phyloP scores from a whole-genome alignment of 495 filamentous ascomycete species.

The Aspergillus steynii region DNA sequence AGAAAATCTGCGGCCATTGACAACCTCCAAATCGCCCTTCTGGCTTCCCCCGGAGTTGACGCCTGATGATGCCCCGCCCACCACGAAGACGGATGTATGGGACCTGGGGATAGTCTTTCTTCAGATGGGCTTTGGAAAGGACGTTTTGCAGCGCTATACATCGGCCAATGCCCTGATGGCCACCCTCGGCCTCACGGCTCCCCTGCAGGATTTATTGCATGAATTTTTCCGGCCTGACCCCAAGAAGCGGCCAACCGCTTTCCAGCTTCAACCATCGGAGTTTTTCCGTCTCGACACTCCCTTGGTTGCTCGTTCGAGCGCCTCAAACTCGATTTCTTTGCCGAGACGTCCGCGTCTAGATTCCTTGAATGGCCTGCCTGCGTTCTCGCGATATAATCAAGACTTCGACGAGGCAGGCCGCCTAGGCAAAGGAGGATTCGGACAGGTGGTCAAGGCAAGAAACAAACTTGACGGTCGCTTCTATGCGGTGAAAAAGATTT shows the following conservation, averaged over 20 bases:
- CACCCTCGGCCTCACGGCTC: conserved; percentile 65
- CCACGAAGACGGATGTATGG: conserved; percentile 91
- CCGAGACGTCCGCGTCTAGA: conserved; percentile 47
- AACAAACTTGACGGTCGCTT: conserved; percentile 90
- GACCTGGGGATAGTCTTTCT: conserved; percentile 85
- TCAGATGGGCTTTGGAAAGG: conserved; percentile 90
- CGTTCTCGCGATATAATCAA: conserved; percentile 72
- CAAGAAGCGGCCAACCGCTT: conserved; percentile 83
- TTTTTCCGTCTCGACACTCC: conserved; percentile 68
- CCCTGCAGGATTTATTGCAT: conserved; percentile 74
- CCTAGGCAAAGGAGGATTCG: conserved; percentile 91
- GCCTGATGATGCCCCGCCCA: conserved; percentile 56
- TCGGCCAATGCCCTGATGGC: conserved; percentile 70
- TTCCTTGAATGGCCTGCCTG: conserved; percentile 39
- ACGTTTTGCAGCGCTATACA: conserved; percentile 71
- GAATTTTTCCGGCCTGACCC: conserved; percentile 81
- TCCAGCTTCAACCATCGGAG: conserved; percentile 85
- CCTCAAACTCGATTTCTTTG: conserved; percentile 41
- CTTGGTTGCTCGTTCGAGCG: conserved; percentile 37
- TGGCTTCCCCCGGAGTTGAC: conserved; percentile 84
- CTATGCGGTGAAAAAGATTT: conserved; percentile 97
- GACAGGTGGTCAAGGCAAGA: conserved; percentile 94
- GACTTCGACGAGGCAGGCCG: conserved; percentile 90
- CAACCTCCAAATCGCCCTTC: conserved; percentile 69
- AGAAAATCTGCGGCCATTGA: conserved; percentile 41